A percentile compares a stretch with the other conserved stretches of the same genome.
Conservation (phyloP, 139 green algal species). For the Nannochloris sp. region DNA sequence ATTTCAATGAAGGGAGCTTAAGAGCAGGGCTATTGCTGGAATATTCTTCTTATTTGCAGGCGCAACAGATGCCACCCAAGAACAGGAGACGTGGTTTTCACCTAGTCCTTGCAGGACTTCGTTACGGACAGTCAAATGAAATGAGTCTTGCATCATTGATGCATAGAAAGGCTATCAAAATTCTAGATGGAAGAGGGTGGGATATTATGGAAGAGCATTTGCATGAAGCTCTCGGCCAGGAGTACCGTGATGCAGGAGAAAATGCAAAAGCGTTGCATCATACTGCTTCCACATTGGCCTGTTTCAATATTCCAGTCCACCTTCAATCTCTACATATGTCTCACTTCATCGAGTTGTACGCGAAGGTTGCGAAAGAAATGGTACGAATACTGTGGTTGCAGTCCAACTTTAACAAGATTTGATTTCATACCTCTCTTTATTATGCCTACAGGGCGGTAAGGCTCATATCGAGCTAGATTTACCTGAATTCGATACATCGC, state of each 20-base stretch:
- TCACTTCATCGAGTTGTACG: slow-evolving; percentile 54
- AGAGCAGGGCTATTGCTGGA: slow-evolving; percentile 80
- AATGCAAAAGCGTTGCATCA: slow-evolving; percentile 45
- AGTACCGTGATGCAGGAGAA: slow-evolving; percentile 38
- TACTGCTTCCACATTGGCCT: slow-evolving; percentile 53
- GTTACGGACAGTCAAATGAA: slow-evolving; percentile 61
- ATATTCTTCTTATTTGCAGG: slow-evolving; percentile 72
- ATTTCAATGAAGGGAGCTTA: slow-evolving; percentile 59
- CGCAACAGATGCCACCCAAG: slow-evolving; percentile 21
- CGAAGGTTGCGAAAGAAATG: slow-evolving; percentile 6
- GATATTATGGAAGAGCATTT: slow-evolving; percentile 81
- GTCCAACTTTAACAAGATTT: too few relatives aligned
- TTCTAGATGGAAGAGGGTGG: slow-evolving; percentile 66
- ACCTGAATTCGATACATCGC: slow-evolving; percentile 33
- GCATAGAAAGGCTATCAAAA: slow-evolving; percentile 50
- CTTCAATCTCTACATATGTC: slow-evolving; percentile 64
- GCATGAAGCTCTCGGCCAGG: slow-evolving; percentile 68
- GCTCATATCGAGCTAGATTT: too few relatives aligned
- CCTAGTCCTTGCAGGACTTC: slow-evolving; percentile 81
- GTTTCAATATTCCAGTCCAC: slow-evolving; percentile 24
- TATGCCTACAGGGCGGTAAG: too few relatives aligned
- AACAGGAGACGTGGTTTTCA: slow-evolving; percentile 77
- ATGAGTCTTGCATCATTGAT: slow-evolving; percentile 50
- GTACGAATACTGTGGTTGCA: background rate
- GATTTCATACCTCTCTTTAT: too few relatives aligned